Evolutionary conservation across 2,329 filamentous ascomycete genomes (phyloP), one percentile per base, ranked within the genome.

Genomic region (Sclerotinia trifoliorum): DNA sequence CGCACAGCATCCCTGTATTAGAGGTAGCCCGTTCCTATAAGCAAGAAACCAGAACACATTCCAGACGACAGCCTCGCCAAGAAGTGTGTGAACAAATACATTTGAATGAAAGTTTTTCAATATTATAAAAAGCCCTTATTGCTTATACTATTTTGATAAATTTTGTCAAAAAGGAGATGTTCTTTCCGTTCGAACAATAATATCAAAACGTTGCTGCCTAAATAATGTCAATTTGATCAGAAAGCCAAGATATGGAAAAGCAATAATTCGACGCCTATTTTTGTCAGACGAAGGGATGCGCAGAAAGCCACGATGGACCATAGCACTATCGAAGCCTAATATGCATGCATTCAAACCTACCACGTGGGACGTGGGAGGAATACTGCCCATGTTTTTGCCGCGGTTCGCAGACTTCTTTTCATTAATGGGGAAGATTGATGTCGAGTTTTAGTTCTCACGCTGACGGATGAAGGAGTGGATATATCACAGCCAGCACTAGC

Each of bases 301-400:
- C 35, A 67, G 48, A 21, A 55, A 55, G 57, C 57, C 65, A 67
- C 48, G 7, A 62, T 21, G 35, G 21, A 24, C 56, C 48, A 63
- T 49, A 35, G 6, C 48, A 46, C 46, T 29, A 13, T 51, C 65
- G 19, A 51, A 52, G 35, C 48, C 19, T 32, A n/a, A 39, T 26
- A 67, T 52, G 49, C 65, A 55, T 63, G 21, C 21, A 51, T 26
- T 49, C 3, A n/a, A 32, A 67, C 15, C 2, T 24, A 63, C 57
- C 49, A 63, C 65, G 65, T 67, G 65, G 48, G 15, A 13, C n/a
- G 57, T 67, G 65, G 48, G 15, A 13, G 24, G 21, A 58, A 32
- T 42, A 11, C n/a, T 8, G n/a, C 24, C n/a, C 32, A 61, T 35
- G 24, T 3, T 21, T 17, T 10, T 32, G 7, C 11, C 11, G 24